Conservation (phyloP, 1,139 yeast species). For the Spencermartinsiella ligniputridi region DNA sequence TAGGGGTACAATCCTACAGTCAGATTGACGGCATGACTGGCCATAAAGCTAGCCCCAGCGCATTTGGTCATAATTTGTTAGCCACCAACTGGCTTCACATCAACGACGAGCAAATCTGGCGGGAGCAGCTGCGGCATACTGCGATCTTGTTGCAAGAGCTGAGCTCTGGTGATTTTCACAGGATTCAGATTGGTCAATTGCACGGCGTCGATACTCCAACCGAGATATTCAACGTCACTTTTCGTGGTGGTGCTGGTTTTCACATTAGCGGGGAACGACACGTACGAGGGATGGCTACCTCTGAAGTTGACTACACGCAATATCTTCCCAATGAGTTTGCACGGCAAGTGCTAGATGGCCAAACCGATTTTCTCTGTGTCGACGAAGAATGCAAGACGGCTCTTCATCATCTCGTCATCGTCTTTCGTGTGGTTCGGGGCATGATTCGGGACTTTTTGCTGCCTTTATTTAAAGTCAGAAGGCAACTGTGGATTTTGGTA, state of each 20-base stretch:
- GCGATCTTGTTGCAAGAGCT: conserved; percentile 7
- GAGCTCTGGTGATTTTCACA: not conserved
- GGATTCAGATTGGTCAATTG: conserved; percentile 8
- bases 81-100: conserved; percentile 13
- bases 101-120: conserved; percentile 6
- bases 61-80: conserved; percentile 11
- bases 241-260: conserved; percentile 15
- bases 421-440: no score
- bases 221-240: conserved; percentile 9
- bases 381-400: no score
- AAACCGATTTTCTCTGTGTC: no score
- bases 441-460: no score
- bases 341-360: conserved; percentile 17
- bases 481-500: no score
- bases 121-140: not conserved
- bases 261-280: conserved; percentile 13
- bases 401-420: no score
- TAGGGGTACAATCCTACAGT: conserved; percentile 15
- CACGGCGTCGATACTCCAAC: conserved; percentile 4
- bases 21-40: conserved; percentile 14
- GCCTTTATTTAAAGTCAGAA: no score
- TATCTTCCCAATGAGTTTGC: conserved; percentile 1
- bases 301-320: conserved; percentile 9
- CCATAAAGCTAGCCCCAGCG: conserved; percentile 11
- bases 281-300: conserved; percentile 11